A percentile compares a stretch with the other conserved stretches of the same genome.
Evolutionary conservation across 169 alveolate species (phyloP).

Genomic region (Theileria orientalis): DNA sequence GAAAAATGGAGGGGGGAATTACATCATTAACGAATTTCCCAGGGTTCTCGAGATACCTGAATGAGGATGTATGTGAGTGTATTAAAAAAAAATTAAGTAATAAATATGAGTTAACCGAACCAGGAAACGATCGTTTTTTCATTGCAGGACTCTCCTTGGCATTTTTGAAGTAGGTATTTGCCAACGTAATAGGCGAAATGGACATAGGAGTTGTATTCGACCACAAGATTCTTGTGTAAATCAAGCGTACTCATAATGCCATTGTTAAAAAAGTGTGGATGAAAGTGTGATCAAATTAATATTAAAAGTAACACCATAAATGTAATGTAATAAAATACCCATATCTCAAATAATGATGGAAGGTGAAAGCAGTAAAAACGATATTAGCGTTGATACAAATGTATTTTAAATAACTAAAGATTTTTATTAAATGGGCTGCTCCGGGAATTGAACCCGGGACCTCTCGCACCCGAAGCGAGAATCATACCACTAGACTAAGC

Average conservation of each 20-base stretch:
- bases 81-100: conserved; percentile 20
- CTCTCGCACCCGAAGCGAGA: conserved; percentile 98
- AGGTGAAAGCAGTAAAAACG: no score
- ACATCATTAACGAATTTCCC: background rate
- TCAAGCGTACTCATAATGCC: conserved; percentile 24
- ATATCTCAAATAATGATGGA: no score
- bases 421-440: conserved; percentile 84
- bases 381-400: no score
- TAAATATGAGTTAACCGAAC: background rate
- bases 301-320: background rate
- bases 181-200: conserved; percentile 62
- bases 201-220: conserved; percentile 55
- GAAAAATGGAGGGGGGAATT: background rate
- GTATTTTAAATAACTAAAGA: no score
- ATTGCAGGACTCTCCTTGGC: conserved; percentile 39
- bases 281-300: background rate
- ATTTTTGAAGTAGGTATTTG: conserved; percentile 43
- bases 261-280: background rate
- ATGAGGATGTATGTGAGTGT: conserved; percentile 1
- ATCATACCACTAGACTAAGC: conserved; percentile 97
- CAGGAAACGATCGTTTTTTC: conserved; percentile 45
- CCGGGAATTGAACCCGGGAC: conserved; percentile 99
- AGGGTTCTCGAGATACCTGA: conserved; percentile 38
- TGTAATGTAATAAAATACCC: no score
- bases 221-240: conserved; percentile 2